A percentile compares a stretch with the other conserved stretches of the same genome.
These are phyloP conservation scores for Microcyclosporella mali DNA, from an alignment of 2,329 filamentous ascomycete genomes.

Conservation along the genomic window DNA sequence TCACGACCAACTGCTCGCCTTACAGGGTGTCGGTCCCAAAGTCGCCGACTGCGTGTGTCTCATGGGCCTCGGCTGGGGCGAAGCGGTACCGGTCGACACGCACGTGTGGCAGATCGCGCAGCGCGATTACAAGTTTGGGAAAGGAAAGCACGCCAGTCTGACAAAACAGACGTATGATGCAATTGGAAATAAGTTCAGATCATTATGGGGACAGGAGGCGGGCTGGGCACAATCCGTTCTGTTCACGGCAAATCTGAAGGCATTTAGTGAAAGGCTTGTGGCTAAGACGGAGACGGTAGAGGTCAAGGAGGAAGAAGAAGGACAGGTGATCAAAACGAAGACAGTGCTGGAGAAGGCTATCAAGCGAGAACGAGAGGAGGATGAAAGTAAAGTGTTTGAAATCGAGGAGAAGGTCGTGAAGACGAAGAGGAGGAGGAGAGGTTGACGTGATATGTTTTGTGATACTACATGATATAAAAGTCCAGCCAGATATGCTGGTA, in stretches of 20 bases:
- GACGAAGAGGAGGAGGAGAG: constrained; percentile 32
- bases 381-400: constrained; percentile 33
- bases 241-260: constrained; percentile 84
- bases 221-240: constrained; percentile 97
- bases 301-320: constrained; percentile 29
- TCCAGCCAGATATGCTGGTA: no score
- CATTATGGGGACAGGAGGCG: constrained; percentile 85
- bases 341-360: constrained; percentile 34
- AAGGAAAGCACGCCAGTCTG: constrained; percentile 73
- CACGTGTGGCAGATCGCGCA: constrained; percentile 99
- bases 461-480: no score
- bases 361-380: constrained; percentile 37
- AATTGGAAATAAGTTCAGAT: constrained; percentile 81
- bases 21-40: constrained; percentile 91
- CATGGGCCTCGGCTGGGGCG: constrained; percentile 93
- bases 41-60: constrained; percentile 94
- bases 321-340: constrained; percentile 31
- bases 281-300: constrained; percentile 44
- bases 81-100: constrained; percentile 92
- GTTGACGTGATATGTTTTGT: no score
- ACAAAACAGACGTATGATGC: constrained; percentile 86
- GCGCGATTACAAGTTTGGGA: constrained; percentile 88
- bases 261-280: constrained; percentile 66
- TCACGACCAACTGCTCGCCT: constrained; percentile 68
- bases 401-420: constrained; percentile 34